phyloP scores from a whole-genome alignment of 129 eudicot genomes.

The Flaveria linearis region DNA sequence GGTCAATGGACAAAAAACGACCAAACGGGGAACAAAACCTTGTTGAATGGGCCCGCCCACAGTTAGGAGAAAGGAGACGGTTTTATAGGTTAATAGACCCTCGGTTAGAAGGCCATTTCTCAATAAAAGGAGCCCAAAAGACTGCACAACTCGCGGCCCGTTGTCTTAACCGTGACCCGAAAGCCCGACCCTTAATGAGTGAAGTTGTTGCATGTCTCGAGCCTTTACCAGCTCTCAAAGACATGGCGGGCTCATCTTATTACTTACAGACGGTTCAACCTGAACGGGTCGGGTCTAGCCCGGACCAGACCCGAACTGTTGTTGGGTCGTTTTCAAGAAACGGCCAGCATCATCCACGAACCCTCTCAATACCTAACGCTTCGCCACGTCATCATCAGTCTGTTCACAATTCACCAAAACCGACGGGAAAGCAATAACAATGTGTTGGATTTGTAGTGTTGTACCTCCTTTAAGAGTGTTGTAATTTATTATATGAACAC shows the following conservation, averaged over 20 bases:
- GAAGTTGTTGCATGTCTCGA: conserved; percentile 55
- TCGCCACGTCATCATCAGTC: conserved; percentile 72
- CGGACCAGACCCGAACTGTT: conserved; percentile 50
- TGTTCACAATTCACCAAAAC: conserved; percentile 58
- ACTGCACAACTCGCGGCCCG: conserved; percentile 62
- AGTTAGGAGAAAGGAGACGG: conserved; percentile 47
- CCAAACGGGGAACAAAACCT: conserved; percentile 64
- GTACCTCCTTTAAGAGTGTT: not conserved
- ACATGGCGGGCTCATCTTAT: conserved; percentile 66
- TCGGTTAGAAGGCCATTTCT: conserved; percentile 57
- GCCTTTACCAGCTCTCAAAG: conserved; percentile 60
- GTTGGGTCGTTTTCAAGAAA: conserved; percentile 53
- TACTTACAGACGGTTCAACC: conserved; percentile 46
- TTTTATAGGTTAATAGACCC: conserved; percentile 61
- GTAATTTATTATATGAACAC: conserved; percentile 7
- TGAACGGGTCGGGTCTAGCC: conserved; percentile 50
- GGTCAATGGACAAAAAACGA: conserved; percentile 65
- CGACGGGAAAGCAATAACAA: conserved; percentile 52
- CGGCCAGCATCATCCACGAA: conserved; percentile 63
- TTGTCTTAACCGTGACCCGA: conserved; percentile 63
- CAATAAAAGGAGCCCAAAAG: conserved; percentile 61
- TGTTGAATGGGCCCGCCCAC: conserved; percentile 69
- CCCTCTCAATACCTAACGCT: conserved; percentile 79
- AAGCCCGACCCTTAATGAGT: conserved; percentile 57
- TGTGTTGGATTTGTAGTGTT: not conserved